These are phyloP conservation scores for Trypanosoma congolense DNA, from an alignment of 208 protist genomes.

Conservation along the genomic window DNA sequence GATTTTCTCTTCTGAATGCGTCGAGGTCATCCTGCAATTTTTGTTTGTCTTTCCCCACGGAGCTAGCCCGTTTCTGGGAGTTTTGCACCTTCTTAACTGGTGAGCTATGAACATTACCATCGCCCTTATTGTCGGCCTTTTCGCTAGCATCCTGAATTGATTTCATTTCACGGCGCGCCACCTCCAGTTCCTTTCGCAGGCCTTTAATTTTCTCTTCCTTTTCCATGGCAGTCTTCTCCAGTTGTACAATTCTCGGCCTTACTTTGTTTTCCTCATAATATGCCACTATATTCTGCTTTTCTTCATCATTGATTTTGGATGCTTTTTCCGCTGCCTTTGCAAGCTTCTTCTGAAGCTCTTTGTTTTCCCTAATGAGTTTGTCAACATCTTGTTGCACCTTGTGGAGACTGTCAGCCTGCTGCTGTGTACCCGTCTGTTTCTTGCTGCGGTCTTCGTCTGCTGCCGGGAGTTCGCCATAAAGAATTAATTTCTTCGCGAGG, in stretches of 20 bases:
- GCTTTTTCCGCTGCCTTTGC: not conserved
- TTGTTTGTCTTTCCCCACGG: not conserved
- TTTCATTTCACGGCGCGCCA: not conserved
- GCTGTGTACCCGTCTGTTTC: not conserved
- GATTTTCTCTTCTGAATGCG: not conserved
- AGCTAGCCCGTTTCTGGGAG: not conserved
- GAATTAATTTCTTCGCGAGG: not conserved
- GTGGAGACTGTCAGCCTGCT: no score
- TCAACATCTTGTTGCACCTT: not conserved
- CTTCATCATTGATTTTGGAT: not conserved
- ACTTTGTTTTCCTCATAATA: not conserved
- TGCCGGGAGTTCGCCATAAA: not conserved
- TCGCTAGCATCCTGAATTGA: not conserved
- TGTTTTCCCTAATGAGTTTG: not conserved
- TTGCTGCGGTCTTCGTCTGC: not conserved
- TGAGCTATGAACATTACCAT: not conserved
- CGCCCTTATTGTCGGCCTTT: not conserved
- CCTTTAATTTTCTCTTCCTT: not conserved
- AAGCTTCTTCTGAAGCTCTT: not conserved
- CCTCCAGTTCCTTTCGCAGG: constrained; percentile 4
- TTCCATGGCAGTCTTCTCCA: not conserved
- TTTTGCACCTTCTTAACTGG: not conserved
- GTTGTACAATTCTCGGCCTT: not conserved
- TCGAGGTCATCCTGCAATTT: not conserved
- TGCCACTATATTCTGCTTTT: not conserved